phyloP scores from a whole-genome alignment of 495 filamentous ascomycete genomes.

The Pseudoneurospora amorphoporcata region DNA sequence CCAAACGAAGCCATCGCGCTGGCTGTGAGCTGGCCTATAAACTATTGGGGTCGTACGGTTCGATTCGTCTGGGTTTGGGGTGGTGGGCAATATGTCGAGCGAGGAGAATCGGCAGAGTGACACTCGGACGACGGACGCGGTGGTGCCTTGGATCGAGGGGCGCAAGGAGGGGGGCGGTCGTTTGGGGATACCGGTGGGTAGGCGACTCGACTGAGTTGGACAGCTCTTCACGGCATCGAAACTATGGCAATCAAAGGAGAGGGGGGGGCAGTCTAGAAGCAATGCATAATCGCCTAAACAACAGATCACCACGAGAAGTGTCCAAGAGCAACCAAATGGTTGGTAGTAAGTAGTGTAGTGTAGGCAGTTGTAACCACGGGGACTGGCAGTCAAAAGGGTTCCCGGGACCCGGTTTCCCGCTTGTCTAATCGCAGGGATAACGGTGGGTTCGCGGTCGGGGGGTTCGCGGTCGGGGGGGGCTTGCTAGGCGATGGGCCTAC shows the following conservation, averaged over 20 bases:
- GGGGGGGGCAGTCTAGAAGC: background rate
- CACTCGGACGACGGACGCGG: background rate
- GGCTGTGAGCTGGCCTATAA: conserved; percentile 1
- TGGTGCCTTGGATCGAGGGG: background rate
- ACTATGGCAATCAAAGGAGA: background rate
- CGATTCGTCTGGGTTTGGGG: background rate
- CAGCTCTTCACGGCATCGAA: conserved; percentile 4
- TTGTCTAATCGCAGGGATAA: conserved; percentile 3
- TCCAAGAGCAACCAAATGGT: conserved; percentile 7
- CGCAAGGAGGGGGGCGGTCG: background rate
- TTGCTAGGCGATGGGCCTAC: background rate
- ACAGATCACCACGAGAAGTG: conserved; percentile 1
- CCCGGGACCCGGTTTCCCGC: conserved; percentile 2
- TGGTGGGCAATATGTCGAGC: background rate
- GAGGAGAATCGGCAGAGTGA: background rate
- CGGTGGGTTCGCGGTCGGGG: conserved; percentile 1
- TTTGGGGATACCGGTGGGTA: background rate
- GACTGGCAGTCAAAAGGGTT: background rate
- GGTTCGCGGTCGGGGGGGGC: conserved; percentile 1
- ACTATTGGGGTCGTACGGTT: background rate
- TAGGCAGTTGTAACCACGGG: background rate
- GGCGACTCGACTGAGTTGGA: background rate
- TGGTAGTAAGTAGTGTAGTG: conserved; percentile 2
- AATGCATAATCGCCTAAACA: conserved; percentile 6
- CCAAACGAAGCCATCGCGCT: conserved; percentile 36